phyloP scores from a whole-genome alignment of 495 filamentous ascomycete species.

The Monascus purpureus region DNA sequence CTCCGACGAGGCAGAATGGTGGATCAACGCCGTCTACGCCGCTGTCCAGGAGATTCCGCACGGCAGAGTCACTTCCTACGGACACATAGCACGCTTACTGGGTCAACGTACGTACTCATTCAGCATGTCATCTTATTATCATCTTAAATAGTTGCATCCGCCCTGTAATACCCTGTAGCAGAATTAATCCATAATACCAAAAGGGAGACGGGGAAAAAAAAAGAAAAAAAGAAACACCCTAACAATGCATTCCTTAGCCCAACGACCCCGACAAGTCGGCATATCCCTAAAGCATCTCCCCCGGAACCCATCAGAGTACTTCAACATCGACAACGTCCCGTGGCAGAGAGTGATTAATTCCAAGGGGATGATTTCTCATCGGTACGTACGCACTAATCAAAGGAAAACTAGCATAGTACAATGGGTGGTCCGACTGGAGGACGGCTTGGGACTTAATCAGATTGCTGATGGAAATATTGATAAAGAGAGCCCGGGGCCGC shows the following conservation, averaged over 20 bases:
- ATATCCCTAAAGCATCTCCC: slow-evolving; percentile 78
- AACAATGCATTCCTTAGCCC: no score
- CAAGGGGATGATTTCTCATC: slow-evolving; percentile 70
- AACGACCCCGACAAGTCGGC: slow-evolving; percentile 71
- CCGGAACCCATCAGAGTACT: slow-evolving; percentile 28
- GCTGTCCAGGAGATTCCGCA: slow-evolving; percentile 73
- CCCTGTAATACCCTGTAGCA: no score
- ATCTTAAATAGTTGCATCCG: no score
- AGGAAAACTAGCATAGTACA: no score
- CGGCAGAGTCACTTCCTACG: slow-evolving; percentile 78
- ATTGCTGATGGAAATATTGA: no score
- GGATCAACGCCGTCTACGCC: slow-evolving; percentile 70
- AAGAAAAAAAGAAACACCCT: no score
- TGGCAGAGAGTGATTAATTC: slow-evolving; percentile 91
- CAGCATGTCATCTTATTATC: no score
- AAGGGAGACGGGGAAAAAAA: no score
- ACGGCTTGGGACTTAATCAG: no score
- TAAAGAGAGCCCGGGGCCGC: slow-evolving; percentile 53
- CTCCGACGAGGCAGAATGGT: slow-evolving; percentile 70
- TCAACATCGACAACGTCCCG: slow-evolving; percentile 65
- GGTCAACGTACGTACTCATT: slow-evolving; percentile 57
- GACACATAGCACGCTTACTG: slow-evolving; percentile 69
- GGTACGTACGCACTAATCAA: no score
- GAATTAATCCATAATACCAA: no score
- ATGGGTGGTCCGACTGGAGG: no score